Evolutionary conservation across 495 filamentous ascomycete genomes (phyloP).

Genomic region (Cenococcum geophilum): DNA sequence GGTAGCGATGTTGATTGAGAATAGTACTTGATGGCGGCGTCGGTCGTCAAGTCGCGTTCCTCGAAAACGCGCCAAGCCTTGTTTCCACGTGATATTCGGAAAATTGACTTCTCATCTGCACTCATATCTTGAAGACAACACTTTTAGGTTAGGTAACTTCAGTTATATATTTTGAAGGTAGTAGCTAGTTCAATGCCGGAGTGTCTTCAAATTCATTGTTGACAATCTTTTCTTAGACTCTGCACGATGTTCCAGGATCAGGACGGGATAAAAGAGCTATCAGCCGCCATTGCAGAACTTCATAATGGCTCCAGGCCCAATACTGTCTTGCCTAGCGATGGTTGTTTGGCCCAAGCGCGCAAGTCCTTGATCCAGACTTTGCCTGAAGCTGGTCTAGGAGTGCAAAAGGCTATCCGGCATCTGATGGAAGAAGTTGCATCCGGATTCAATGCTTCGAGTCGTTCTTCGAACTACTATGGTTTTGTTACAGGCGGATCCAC

Average conservation of each 20-base stretch:
- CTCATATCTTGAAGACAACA: background rate
- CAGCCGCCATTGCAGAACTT: slow-evolving; percentile 14
- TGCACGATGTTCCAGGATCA: slow-evolving; percentile 12
- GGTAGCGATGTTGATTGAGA: background rate
- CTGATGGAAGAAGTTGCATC: slow-evolving; percentile 58
- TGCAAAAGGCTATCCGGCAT: slow-evolving; percentile 45
- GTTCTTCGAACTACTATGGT: slow-evolving; percentile 70
- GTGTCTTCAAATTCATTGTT: no score
- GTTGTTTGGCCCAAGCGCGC: slow-evolving; percentile 24
- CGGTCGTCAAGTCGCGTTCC: background rate
- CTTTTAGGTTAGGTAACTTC: no score
- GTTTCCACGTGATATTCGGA: background rate
- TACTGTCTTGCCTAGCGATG: slow-evolving; percentile 20
- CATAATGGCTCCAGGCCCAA: slow-evolving; percentile 11
- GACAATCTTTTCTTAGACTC: no score
- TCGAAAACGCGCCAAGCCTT: background rate
- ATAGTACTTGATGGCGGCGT: background rate
- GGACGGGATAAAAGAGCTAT: slow-evolving; percentile 11
- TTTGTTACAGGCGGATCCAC: slow-evolving; percentile 81
- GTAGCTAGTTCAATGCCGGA: no score
- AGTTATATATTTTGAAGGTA: no score
- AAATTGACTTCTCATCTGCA: background rate
- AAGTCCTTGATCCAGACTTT: slow-evolving; percentile 33
- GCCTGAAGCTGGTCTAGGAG: slow-evolving; percentile 42
- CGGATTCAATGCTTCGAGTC: slow-evolving; percentile 55